Evolutionary conservation across 108 stramenopile species (phyloP).

Genomic region (Skeletonema costatum): DNA sequence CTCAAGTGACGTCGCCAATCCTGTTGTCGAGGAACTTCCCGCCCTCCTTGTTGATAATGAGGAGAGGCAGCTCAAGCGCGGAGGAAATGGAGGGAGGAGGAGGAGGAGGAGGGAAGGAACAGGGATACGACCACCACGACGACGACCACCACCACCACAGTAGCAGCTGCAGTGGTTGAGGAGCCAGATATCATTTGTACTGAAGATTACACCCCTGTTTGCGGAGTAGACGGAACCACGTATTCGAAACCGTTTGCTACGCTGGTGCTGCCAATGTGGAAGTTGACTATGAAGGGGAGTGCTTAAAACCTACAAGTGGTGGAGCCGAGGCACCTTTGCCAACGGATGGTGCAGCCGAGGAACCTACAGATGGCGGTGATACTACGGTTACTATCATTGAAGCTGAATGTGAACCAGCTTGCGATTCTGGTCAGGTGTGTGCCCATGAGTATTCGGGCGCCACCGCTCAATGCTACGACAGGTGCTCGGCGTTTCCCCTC

Average conservation of each 20-base stretch:
- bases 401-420: too few species aligned
- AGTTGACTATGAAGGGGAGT: too few species aligned
- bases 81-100: background rate
- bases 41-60: background rate
- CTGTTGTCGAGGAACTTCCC: background rate
- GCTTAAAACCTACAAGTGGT: too few species aligned
- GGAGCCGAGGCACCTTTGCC: too few species aligned
- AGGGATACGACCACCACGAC: background rate
- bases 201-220: background rate
- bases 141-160: background rate
- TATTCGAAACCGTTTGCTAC: background rate
- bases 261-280: background rate
- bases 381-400: too few species aligned
- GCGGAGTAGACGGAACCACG: background rate
- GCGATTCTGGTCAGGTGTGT: too few species aligned
- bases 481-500: too few species aligned
- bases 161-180: background rate
- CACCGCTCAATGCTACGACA: too few species aligned
- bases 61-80: background rate
- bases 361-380: too few species aligned
- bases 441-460: too few species aligned
- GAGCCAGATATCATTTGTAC: background rate
- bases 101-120: background rate
- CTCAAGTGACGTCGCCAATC: background rate
- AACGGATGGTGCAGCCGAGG: too few species aligned